These are phyloP conservation scores for Planoprotostelium fungivorum DNA, from an alignment of 78 protist genomes.

Conservation along the genomic window DNA sequence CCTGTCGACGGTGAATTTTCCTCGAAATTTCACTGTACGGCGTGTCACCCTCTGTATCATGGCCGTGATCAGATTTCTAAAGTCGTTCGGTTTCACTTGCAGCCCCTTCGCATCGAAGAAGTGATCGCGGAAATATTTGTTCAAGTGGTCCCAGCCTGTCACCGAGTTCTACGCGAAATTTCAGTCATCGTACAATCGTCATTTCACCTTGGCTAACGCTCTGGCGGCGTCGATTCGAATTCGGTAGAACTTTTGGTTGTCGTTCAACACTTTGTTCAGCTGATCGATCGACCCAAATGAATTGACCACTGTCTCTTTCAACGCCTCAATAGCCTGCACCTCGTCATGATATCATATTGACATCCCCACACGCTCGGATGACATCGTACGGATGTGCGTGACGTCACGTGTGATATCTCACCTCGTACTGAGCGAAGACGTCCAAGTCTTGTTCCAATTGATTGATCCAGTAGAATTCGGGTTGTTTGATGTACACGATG, in stretches of 20 bases:
- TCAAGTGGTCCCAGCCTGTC: conserved; percentile 34
- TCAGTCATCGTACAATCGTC: not conserved
- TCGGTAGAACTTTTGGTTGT: conserved; percentile 15
- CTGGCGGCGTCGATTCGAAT: conserved; percentile 57
- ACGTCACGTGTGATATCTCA: too few relatives aligned
- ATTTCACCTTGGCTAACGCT: conserved; percentile 7
- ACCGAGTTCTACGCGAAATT: conserved; percentile 19
- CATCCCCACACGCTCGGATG: too few relatives aligned
- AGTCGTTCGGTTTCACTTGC: conserved; percentile 25
- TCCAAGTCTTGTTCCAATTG: conserved; percentile 70
- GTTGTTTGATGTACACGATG: conserved; percentile 43
- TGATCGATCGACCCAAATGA: conserved; percentile 17
- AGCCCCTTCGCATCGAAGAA: conserved; percentile 36
- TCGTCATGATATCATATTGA: too few relatives aligned
- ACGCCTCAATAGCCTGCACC: not conserved
- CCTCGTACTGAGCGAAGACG: conserved; percentile 68
- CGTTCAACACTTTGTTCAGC: conserved; percentile 21
- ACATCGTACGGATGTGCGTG: too few relatives aligned
- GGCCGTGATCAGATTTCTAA: conserved; percentile 27
- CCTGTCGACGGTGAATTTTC: not conserved
- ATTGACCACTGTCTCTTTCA: not conserved
- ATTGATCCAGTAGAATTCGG: conserved; percentile 67
- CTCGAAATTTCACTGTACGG: not conserved
- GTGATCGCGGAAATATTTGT: conserved; percentile 7
- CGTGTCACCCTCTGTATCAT: conserved; percentile 38